Percentiles rank a stretch among this genome's conserved stretches.
Conservation (phyloP, 306 rosid genomes). For the Fagus sylvatica region DNA sequence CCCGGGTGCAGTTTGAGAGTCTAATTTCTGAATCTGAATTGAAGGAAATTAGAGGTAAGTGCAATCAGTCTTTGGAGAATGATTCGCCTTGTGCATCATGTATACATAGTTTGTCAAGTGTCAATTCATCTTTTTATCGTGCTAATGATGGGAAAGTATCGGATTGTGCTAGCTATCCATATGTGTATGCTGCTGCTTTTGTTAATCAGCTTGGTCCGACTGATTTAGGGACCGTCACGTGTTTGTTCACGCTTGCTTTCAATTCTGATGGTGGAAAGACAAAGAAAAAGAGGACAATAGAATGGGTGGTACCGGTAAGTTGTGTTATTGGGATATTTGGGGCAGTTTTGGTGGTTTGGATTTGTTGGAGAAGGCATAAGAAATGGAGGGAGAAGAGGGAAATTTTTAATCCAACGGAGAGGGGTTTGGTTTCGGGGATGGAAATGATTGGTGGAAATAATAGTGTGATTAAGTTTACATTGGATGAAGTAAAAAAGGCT, state of each 20-base stretch:
- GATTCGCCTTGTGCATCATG: not conserved
- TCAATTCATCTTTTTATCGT: not conserved
- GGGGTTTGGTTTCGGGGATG: not conserved
- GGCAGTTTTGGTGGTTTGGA: conserved; percentile 9
- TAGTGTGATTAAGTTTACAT: conserved; percentile 17
- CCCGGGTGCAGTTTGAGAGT: conserved; percentile 1
- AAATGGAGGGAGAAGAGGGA: not conserved
- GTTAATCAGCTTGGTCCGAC: not conserved
- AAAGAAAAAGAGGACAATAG: not conserved
- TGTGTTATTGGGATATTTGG: conserved; percentile 3
- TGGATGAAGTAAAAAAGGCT: conserved; percentile 9
- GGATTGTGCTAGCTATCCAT: conserved; percentile 19
- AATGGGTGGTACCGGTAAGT: conserved; percentile 5
- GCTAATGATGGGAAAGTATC: not conserved
- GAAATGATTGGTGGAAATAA: conserved; percentile 1
- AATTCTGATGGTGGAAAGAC: not conserved
- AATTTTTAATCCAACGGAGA: not conserved
- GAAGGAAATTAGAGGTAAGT: not conserved
- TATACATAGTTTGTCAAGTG: not conserved
- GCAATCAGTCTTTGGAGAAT: conserved; percentile 16
- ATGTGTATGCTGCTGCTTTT: conserved; percentile 11
- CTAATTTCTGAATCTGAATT: conserved; percentile 7
- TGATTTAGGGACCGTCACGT: conserved; percentile 10
- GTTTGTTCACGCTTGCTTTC: conserved; percentile 16
- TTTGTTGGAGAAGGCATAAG: conserved; percentile 22